Percentiles rank a stretch among this genome's conserved stretches.
Conservation (phyloP, 164 flowering plant genomes). For the Tinospora cordifolia region DNA sequence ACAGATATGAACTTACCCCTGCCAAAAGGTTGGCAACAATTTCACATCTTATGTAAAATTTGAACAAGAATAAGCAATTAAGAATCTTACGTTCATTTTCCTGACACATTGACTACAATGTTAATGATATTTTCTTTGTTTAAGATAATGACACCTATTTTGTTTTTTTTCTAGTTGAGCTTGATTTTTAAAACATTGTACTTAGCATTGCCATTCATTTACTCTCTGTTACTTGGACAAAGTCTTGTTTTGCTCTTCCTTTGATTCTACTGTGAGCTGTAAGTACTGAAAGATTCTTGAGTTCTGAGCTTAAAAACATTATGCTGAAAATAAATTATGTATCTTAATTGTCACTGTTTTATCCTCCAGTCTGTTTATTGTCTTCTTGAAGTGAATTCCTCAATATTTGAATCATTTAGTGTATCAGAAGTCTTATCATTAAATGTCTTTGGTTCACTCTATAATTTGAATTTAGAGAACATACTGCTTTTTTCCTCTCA, state of each 20-base stretch:
- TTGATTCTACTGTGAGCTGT: background rate
- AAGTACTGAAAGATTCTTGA: background rate
- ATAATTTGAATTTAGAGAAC: background rate
- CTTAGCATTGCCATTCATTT: background rate
- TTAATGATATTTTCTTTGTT: too few relatives aligned
- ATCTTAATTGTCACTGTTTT: background rate
- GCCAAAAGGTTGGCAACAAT: too few relatives aligned
- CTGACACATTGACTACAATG: background rate
- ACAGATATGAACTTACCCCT: too few relatives aligned
- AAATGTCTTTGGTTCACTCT: too few relatives aligned
- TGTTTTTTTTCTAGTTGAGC: background rate
- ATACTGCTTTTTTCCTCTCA: background rate
- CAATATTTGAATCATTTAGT: background rate
- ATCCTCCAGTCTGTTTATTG: background rate
- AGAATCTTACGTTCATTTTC: too few relatives aligned
- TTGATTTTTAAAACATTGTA: background rate
- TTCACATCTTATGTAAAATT: too few relatives aligned
- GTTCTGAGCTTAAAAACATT: too few relatives aligned
- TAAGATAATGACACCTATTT: background rate
- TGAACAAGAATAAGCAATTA: too few relatives aligned
- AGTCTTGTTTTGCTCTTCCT: background rate
- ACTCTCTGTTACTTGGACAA: background rate
- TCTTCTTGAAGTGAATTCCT: background rate
- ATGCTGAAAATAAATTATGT: too few relatives aligned
- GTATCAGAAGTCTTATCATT: background rate